phyloP scores from a whole-genome alignment of 495 filamentous ascomycete genomes.

The Amniculicola lignicola region DNA sequence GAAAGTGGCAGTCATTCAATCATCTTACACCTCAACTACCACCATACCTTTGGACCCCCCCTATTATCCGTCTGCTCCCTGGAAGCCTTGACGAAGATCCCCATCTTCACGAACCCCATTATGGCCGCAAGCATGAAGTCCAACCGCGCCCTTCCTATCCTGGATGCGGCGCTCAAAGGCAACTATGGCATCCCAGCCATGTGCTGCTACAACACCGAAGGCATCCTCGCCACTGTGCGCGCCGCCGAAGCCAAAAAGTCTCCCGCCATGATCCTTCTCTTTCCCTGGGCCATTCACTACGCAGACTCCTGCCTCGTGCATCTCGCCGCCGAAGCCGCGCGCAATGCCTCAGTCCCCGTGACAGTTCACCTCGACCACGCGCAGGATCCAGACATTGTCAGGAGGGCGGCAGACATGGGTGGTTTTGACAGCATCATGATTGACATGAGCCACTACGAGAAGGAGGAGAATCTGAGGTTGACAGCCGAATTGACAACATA shows the following conservation, averaged over 20 bases:
- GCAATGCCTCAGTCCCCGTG: conserved; percentile 64
- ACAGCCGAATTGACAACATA: conserved; percentile 68
- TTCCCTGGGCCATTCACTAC: conserved; percentile 80
- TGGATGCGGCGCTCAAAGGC: conserved; percentile 57
- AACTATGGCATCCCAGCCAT: conserved; percentile 25
- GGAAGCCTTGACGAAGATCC: no score
- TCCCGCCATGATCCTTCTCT: conserved; percentile 78
- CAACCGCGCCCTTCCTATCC: conserved; percentile 67
- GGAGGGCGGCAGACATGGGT: conserved; percentile 59
- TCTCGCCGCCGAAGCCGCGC: conserved; percentile 61
- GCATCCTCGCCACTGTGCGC: conserved; percentile 72
- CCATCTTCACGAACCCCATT: neutral
- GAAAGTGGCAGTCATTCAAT: no score
- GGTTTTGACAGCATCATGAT: conserved; percentile 68
- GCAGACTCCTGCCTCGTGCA: conserved; percentile 61
- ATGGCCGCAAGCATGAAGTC: conserved; percentile 48
- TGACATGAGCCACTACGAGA: conserved; percentile 62
- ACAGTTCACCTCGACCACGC: conserved; percentile 76
- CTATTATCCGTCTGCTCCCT: no score
- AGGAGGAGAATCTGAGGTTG: conserved; percentile 70
- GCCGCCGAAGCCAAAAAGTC: conserved; percentile 72
- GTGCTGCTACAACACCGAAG: conserved; percentile 73
- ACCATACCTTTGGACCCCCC: no score
- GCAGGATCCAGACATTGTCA: conserved; percentile 68
- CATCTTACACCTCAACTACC: no score